phyloP scores from a whole-genome alignment of 129 eudicot species.

The Artemisia tridentata region DNA sequence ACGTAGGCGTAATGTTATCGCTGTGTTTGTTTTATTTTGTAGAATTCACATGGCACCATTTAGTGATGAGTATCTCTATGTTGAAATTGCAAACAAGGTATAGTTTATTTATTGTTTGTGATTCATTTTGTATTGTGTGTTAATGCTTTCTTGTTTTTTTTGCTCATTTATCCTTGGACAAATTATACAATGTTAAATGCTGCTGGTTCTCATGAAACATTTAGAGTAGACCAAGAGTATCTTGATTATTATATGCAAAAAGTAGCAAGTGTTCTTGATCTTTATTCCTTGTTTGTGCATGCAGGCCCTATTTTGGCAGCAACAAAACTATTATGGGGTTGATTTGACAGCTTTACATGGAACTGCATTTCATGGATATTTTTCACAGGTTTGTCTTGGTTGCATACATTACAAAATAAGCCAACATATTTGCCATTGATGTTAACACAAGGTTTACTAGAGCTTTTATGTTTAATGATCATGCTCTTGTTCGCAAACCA shows the following conservation, averaged over 20 bases:
- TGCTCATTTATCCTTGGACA: too few species aligned
- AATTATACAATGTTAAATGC: too few species aligned
- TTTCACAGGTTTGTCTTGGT: constrained; percentile 60
- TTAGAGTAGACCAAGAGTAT: constrained; percentile 10
- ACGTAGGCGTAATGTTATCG: too few species aligned
- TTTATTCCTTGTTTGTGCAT: constrained; percentile 16
- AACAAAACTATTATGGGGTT: constrained; percentile 84
- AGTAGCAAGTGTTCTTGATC: background rate
- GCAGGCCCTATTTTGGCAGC: constrained; percentile 98
- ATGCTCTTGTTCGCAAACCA: too few species aligned
- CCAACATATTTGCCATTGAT: background rate
- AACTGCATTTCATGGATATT: constrained; percentile 81
- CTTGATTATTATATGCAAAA: constrained; percentile 4
- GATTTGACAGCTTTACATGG: constrained; percentile 87
- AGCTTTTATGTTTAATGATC: background rate
- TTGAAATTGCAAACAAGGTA: constrained; percentile 93
- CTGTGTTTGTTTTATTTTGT: too few species aligned
- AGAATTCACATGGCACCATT: too few species aligned
- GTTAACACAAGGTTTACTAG: background rate
- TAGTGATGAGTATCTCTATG: too few species aligned
- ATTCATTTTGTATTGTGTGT: constrained; percentile 13
- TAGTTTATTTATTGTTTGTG: background rate
- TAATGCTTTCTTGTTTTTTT: constrained; percentile 6
- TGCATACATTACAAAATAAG: too few species aligned
- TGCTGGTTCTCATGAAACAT: too few species aligned